phyloP scores from a whole-genome alignment of 441 rosid genomes.

The Viola pubescens region DNA sequence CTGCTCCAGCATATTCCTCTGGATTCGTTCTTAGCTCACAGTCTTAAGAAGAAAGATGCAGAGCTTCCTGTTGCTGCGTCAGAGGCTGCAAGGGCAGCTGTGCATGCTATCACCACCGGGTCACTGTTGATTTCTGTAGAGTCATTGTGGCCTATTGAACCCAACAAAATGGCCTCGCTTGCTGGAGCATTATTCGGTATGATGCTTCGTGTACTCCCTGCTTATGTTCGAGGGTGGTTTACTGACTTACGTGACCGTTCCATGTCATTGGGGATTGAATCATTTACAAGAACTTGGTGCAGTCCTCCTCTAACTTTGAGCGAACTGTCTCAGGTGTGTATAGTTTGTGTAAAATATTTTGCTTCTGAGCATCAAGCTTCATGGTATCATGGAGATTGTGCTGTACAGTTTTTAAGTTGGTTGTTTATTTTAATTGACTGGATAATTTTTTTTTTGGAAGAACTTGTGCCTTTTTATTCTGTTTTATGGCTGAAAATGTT shows the following conservation, averaged over 20 bases:
- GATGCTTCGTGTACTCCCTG: constrained; percentile 85
- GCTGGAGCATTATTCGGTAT: constrained; percentile 86
- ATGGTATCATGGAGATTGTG: background rate
- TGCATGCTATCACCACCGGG: constrained; percentile 54
- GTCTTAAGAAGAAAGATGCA: constrained; percentile 66
- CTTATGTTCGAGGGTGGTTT: constrained; percentile 92
- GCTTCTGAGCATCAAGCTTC: background rate
- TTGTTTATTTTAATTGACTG: no score
- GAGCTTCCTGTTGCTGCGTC: constrained; percentile 48
- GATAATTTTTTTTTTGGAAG: no score
- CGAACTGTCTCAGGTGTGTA: constrained; percentile 88
- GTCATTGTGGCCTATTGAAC: constrained; percentile 73
- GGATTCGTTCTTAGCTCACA: constrained; percentile 43
- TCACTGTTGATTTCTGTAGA: constrained; percentile 58
- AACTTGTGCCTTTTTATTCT: no score
- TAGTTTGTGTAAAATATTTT: no score
- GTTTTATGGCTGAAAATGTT: no score
- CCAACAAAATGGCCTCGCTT: constrained; percentile 59
- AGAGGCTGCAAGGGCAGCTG: constrained; percentile 68
- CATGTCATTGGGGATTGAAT: constrained; percentile 52
- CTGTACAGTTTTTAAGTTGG: background rate
- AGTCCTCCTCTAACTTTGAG: constrained; percentile 73
- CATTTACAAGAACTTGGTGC: constrained; percentile 89
- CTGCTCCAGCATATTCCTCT: constrained; percentile 89
- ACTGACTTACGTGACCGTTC: constrained; percentile 81